phyloP scores from a whole-genome alignment of 2,329 filamentous ascomycete species.

The Penicillium sp. region DNA sequence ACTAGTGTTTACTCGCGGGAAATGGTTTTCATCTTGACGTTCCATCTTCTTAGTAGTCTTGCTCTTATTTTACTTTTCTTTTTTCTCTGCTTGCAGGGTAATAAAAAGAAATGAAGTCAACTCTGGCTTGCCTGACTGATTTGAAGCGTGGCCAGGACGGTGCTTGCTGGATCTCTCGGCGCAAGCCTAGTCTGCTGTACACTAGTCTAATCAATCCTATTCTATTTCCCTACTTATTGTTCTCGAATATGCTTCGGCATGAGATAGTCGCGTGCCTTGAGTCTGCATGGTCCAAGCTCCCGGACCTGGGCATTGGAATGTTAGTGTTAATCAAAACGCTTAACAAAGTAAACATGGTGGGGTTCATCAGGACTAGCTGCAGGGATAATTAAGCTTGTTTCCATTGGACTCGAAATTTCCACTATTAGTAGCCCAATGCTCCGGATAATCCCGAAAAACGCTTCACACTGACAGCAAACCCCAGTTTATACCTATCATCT shows the following conservation, averaged over 20 bases:
- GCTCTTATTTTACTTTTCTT: not conserved
- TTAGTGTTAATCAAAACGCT: not conserved
- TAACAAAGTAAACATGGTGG: not conserved
- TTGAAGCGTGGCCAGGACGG: conserved; percentile 10
- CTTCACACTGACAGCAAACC: too few relatives aligned
- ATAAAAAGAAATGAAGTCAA: not conserved
- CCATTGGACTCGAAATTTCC: not conserved
- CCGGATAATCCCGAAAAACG: not conserved
- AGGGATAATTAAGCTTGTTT: not conserved
- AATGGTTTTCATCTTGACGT: conserved; percentile 9
- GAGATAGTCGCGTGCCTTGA: not conserved
- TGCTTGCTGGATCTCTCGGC: conserved; percentile 14
- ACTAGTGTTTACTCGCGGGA: conserved; percentile 14
- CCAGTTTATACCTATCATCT: too few relatives aligned
- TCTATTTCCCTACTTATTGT: conserved; percentile 10
- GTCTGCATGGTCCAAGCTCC: not conserved
- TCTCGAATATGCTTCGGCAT: not conserved
- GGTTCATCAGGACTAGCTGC: not conserved
- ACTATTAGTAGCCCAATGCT: not conserved
- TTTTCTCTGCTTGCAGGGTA: not conserved
- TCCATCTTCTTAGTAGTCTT: not conserved
- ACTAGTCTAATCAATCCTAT: conserved; percentile 29
- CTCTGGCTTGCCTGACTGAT: conserved; percentile 17
- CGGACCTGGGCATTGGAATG: not conserved
- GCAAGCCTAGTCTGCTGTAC: conserved; percentile 27